Percentiles rank a stretch among this genome's conserved stretches.
Evolutionary conservation across 805 yeast species (phyloP).

Genomic region (Teunomyces panamensis): DNA sequence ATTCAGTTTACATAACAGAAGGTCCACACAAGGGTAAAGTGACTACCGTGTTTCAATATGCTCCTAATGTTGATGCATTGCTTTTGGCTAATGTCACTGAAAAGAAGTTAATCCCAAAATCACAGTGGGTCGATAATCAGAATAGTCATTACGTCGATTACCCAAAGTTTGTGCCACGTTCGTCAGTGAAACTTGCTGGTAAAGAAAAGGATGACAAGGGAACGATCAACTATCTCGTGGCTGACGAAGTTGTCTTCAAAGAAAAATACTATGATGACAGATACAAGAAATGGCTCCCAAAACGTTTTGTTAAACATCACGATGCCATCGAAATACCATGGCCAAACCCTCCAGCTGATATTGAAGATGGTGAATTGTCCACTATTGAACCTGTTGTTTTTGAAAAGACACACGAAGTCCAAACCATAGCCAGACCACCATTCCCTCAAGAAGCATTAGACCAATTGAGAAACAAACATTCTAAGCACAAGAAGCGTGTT

Average conservation of each 20-base stretch:
- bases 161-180: constrained; percentile 60
- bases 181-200: constrained; percentile 72
- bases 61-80: constrained; percentile 58
- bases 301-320: constrained; percentile 71
- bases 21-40: constrained; percentile 77
- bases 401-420: constrained; percentile 73
- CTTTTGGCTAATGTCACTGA: constrained; percentile 68
- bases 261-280: constrained; percentile 74
- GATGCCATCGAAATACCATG: constrained; percentile 77
- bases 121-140: constrained; percentile 71
- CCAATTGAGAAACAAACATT: constrained; percentile 74
- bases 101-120: constrained; percentile 65
- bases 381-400: constrained; percentile 57
- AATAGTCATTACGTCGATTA: constrained; percentile 65
- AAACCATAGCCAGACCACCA: constrained; percentile 62
- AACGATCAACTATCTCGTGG: constrained; percentile 65
- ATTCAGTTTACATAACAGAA: constrained; percentile 65
- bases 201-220: constrained; percentile 70
- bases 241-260: constrained; percentile 64
- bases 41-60: constrained; percentile 61
- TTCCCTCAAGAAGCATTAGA: constrained; percentile 64
- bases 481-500: constrained; percentile 55
- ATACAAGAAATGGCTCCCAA: constrained; percentile 70
- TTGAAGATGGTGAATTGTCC: constrained; percentile 55
- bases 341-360: constrained; percentile 65